Percentiles rank a stretch among this genome's conserved stretches.
phyloP scores from a whole-genome alignment of 345 rosid genomes.

The Punica granatum region DNA sequence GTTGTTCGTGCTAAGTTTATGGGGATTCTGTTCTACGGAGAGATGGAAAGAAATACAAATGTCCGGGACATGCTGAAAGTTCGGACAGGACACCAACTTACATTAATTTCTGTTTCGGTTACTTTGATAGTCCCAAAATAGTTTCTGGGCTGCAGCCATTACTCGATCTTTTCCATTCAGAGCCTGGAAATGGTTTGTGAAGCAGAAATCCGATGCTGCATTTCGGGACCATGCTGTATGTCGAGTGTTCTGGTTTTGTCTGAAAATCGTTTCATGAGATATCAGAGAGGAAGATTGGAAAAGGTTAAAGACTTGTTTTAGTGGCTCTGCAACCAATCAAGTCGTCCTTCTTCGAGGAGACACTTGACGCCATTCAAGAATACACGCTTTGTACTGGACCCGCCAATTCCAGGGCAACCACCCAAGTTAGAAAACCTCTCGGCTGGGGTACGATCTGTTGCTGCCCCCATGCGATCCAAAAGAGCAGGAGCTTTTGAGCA shows the following conservation, averaged over 20 bases:
- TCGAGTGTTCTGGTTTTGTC: neutral
- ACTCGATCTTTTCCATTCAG: constrained; percentile 58
- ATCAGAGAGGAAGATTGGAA: neutral
- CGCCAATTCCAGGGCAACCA: constrained; percentile 36
- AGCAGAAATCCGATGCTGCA: constrained; percentile 90
- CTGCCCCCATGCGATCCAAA: constrained; percentile 47
- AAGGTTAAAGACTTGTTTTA: neutral
- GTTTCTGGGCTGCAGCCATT: constrained; percentile 51
- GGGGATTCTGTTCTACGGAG: constrained; percentile 76
- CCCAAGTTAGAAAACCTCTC: constrained; percentile 53
- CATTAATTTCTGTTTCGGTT: neutral
- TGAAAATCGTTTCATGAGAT: too few relatives aligned
- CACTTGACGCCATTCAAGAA: constrained; percentile 70
- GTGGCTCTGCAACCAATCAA: constrained; percentile 50
- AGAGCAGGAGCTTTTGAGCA: constrained; percentile 26
- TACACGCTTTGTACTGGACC: constrained; percentile 63
- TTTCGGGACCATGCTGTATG: constrained; percentile 64
- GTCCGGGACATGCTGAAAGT: constrained; percentile 81
- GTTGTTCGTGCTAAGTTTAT: constrained; percentile 73
- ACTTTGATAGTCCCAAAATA: neutral
- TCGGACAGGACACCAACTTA: constrained; percentile 6
- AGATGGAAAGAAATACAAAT: constrained; percentile 68
- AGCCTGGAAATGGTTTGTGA: constrained; percentile 80
- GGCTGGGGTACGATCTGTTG: constrained; percentile 37
- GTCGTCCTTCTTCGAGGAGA: constrained; percentile 76